A percentile compares a stretch with the other conserved stretches of the same genome.
These are phyloP conservation scores for Fusarium duplospermum DNA, from an alignment of 2,329 filamentous ascomycete species.

Conservation along the genomic window DNA sequence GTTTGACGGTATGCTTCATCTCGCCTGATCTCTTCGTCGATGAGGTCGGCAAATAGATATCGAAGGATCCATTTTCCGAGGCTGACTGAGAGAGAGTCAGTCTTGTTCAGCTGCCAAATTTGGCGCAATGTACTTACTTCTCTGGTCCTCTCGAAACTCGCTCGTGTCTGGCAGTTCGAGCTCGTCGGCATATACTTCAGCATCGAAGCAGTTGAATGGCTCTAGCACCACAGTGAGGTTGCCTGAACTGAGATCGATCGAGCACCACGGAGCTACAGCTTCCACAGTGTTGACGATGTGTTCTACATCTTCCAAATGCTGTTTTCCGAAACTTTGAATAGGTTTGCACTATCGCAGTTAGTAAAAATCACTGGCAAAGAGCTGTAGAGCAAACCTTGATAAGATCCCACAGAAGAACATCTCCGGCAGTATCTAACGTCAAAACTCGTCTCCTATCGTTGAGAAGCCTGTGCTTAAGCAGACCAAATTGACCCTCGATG, in stretches of 20 bases:
- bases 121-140: conserved; percentile 71
- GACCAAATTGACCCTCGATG: conserved; percentile 93
- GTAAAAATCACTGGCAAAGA: not conserved
- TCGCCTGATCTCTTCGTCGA: conserved; percentile 89
- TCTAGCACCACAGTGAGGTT: conserved; percentile 91
- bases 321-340: conserved; percentile 92
- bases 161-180: conserved; percentile 77
- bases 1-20: conserved; percentile 80
- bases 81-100: conserved; percentile 73
- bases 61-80: conserved; percentile 96
- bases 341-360: conserved; percentile 75
- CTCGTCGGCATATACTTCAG: conserved; percentile 96
- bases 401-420: conserved; percentile 95
- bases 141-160: conserved; percentile 91
- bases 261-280: conserved; percentile 95
- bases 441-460: conserved; percentile 91
- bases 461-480: conserved; percentile 92
- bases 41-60: conserved; percentile 88
- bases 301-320: conserved; percentile 92
- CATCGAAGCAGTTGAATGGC: conserved; percentile 96
- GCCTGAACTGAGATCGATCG: conserved; percentile 92
- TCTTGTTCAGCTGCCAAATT: not conserved
- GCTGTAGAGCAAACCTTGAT: conserved; percentile 72
- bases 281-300: conserved; percentile 87
- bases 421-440: conserved; percentile 93